phyloP scores from a whole-genome alignment of 1,284 basidiomycete species.

The Mycena sp. region DNA sequence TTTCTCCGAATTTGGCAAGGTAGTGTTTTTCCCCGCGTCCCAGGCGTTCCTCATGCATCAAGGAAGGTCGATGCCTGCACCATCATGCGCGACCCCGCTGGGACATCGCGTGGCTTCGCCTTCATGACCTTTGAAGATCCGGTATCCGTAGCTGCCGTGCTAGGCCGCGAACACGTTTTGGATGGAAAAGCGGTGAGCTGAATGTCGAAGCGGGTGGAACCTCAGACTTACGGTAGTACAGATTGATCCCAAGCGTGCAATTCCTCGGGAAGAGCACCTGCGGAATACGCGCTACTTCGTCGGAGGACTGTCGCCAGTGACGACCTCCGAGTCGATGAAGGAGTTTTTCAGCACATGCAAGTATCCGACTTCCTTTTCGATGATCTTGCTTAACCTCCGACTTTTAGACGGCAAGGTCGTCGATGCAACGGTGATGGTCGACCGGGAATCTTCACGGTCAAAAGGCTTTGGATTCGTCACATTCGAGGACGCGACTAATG shows the following conservation, averaged over 20 bases:
- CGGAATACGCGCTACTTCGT: slow-evolving; percentile 90
- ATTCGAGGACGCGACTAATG: slow-evolving; percentile 81
- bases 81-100: slow-evolving; percentile 94
- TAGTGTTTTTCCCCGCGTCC: slow-evolving; percentile 36
- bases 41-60: neutral
- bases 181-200: slow-evolving; percentile 86
- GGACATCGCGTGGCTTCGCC: slow-evolving; percentile 93
- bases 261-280: slow-evolving; percentile 88
- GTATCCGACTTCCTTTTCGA: neutral
- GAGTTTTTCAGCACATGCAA: slow-evolving; percentile 64
- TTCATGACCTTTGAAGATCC: slow-evolving; percentile 94
- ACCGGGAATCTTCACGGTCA: slow-evolving; percentile 88
- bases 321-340: slow-evolving; percentile 86
- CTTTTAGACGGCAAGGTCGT: slow-evolving; percentile 79
- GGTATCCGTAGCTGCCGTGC: slow-evolving; percentile 82
- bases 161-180: slow-evolving; percentile 85
- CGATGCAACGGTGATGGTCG: slow-evolving; percentile 94
- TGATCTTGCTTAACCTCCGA: neutral
- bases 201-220: slow-evolving; percentile 1
- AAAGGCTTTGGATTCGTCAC: slow-evolving; percentile 96
- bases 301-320: slow-evolving; percentile 82
- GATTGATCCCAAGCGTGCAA: slow-evolving; percentile 97
- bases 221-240: slow-evolving; percentile 41
- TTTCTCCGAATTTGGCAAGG: slow-evolving; percentile 79
- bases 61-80: slow-evolving; percentile 86